Evolutionary conservation across 2,329 filamentous ascomycete species (phyloP), one percentile per base, ranked within the genome.

Genomic region (Onygenales sp.): DNA sequence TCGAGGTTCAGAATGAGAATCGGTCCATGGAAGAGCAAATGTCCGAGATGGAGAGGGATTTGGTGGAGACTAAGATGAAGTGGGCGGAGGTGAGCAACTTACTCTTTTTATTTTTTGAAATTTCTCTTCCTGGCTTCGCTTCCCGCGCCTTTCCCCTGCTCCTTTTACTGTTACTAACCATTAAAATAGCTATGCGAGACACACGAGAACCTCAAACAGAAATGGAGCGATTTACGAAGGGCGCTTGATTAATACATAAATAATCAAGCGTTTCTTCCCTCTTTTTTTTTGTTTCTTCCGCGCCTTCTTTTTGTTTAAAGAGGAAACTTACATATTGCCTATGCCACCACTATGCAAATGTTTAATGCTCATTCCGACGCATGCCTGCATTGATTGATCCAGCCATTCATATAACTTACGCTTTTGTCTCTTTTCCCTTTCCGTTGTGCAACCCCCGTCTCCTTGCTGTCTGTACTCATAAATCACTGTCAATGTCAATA

Each of bases 1-100:
- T 87, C 58, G 89, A 94, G 64, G 91, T 97, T 7, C 91, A 97
- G 64, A 90, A 95, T 62, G 89, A 95, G 73, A 98, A 97, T 65
- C 80, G 87, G 56, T 82, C 79, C 54, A 74, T 98, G 60, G 91
- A 96, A 71, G 92, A 95, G 66, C 88, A 93, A 64, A 81, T 95
- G 79, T 79, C 82, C 5, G 90, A 96, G 61, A 87, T 97, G 76
- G 93, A 97, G 75, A 87, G 91, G 70, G 84, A 90, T 68, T 75
- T 98, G 60, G 92, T 98, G 58, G 83, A 86, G 66, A 93, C 90
- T 1, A 98, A 98, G 79, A 87, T 98, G 87, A 82, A 83, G 64
- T 90, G 91, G 75, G 93, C 93, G 52, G 89, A 96, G 84, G 92
- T 95, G 78, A 76, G 85, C 76, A 50, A n/a, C 43, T 50, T 44